Evolutionary conservation across 768 basidiomycete genomes (phyloP).

Genomic region (Solioccasus polychromus): DNA sequence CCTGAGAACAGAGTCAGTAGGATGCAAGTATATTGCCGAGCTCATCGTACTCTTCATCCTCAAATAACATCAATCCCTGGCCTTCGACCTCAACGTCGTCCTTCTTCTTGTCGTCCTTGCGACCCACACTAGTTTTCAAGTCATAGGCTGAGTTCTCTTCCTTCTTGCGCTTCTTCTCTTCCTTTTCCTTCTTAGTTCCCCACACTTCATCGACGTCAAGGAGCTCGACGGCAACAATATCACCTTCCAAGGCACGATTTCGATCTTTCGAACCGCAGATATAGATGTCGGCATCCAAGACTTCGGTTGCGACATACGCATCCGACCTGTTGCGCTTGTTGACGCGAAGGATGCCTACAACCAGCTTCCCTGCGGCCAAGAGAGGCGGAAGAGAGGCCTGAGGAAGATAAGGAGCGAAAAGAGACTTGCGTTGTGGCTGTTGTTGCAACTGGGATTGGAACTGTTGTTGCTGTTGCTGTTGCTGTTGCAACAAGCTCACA

Average conservation of each 20-base stretch:
- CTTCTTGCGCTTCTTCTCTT: slow-evolving; percentile 99
- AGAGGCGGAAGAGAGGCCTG: slow-evolving; percentile 96
- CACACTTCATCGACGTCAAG: slow-evolving; percentile 97
- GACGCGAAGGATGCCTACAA: slow-evolving; percentile 94
- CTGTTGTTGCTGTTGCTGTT: slow-evolving; percentile 68
- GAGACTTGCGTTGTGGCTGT: slow-evolving; percentile 94
- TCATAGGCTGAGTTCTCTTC: slow-evolving; percentile 98
- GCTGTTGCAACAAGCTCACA: slow-evolving; percentile 85
- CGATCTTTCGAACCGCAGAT: slow-evolving; percentile 99
- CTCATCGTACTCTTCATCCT: slow-evolving; percentile 84
- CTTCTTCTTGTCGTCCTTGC: slow-evolving; percentile 99
- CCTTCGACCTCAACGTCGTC: slow-evolving; percentile 99
- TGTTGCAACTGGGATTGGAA: slow-evolving; percentile 96
- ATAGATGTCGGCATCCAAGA: slow-evolving; percentile 97
- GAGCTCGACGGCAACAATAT: slow-evolving; percentile 96
- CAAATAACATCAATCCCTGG: slow-evolving; percentile 93
- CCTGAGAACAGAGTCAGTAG: slow-evolving; percentile 37
- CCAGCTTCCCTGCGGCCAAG: slow-evolving; percentile 93
- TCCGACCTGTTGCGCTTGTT: slow-evolving; percentile 99
- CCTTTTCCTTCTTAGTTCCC: slow-evolving; percentile 99
- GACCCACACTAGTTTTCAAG: slow-evolving; percentile 63
- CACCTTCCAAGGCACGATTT: slow-evolving; percentile 96
- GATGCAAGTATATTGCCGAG: neutral
- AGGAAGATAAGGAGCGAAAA: slow-evolving; percentile 98
- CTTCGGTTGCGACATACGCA: slow-evolving; percentile 97